These are phyloP conservation scores for Taphrina betulina DNA, from an alignment of 1,139 yeast genomes.

Conservation along the genomic window DNA sequence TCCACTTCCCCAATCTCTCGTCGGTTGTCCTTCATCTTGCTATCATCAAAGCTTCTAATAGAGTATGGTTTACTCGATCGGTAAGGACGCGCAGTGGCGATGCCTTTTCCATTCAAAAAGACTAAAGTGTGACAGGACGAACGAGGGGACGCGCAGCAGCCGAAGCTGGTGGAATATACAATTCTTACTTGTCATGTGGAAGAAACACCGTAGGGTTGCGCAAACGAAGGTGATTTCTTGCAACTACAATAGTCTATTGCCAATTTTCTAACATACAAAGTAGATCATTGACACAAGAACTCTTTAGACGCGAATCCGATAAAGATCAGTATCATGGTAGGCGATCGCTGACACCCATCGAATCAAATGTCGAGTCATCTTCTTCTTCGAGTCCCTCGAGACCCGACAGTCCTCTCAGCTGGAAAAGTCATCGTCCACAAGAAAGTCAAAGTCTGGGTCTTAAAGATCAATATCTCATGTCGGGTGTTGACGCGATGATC, in stretches of 20 bases:
- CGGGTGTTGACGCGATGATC: background rate
- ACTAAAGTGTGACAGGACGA: too few relatives aligned
- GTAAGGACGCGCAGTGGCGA: too few relatives aligned
- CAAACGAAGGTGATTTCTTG: too few relatives aligned
- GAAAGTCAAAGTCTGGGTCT: constrained; percentile 1
- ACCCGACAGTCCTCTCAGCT: constrained; percentile 1
- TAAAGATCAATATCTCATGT: background rate
- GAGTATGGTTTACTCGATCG: too few relatives aligned
- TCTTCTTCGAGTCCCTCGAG: constrained; percentile 5
- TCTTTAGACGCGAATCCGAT: background rate
- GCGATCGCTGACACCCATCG: background rate
- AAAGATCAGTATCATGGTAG: background rate
- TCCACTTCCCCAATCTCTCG: too few relatives aligned
- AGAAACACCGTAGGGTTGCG: too few relatives aligned
- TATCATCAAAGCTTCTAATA: too few relatives aligned
- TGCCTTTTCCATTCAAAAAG: too few relatives aligned
- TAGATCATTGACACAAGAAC: constrained; percentile 3
- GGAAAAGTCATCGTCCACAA: background rate
- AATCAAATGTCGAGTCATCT: constrained; percentile 2
- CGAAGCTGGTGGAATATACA: background rate
- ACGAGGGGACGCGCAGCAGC: constrained; percentile 15
- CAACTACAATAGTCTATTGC: too few relatives aligned
- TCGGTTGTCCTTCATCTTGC: too few relatives aligned
- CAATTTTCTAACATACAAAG: too few relatives aligned
- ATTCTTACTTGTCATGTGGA: too few relatives aligned